Base-by-base conservation (phyloP, 1,284 basidiomycete species). In the Cryptococcus sp. region DNA sequence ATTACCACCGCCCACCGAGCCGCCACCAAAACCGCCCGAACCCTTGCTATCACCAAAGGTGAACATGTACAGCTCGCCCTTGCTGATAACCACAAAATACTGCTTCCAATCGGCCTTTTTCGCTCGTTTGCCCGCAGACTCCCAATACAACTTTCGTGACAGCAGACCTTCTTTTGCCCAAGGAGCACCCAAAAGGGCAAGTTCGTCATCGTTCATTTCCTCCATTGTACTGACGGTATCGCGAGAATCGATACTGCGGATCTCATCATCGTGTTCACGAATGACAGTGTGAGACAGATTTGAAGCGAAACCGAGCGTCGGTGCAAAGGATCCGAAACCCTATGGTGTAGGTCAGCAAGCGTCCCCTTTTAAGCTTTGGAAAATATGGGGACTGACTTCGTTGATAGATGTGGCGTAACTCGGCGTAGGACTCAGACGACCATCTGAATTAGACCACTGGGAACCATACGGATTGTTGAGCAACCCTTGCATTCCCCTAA, bases 81-180 rank as follows among this genome's bases (percentile, higher is more conserved):
- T 90, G 65, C 91, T 89, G 34, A 97, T 93, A 66, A 98, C 95
- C 39, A 94, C 91, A 73, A 99, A 99, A 25, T 91, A 89, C 67
- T 96, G 90, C 70, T 91, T 82, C 93, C 93, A 97, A 19, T 83
- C 81, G 76, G 92, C 93, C 71, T 89, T 87, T 79, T 85, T 91
- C 17, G 90, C 87, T 20, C 67, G 43, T 75, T 90, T 93, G 19
- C 74, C 70, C 0, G 84, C 81, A 3, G 84, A 83, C 71, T 97
- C 94, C 87, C 89, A 94, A 75, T 95, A 96, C 64, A 93, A 89
- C 74, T 97, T 98, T 38, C 93, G 87, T 64, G 87, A 89, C 3
- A 99, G 84, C 81, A 94, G 89, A 16, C 95, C 95, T 77, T 99
- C 95, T 77, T 99, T 99, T 0, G 95, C 95, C 95, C 95, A 99